Evolutionary conservation across 805 yeast species (phyloP).

Genomic region (Ogataea corticis): DNA sequence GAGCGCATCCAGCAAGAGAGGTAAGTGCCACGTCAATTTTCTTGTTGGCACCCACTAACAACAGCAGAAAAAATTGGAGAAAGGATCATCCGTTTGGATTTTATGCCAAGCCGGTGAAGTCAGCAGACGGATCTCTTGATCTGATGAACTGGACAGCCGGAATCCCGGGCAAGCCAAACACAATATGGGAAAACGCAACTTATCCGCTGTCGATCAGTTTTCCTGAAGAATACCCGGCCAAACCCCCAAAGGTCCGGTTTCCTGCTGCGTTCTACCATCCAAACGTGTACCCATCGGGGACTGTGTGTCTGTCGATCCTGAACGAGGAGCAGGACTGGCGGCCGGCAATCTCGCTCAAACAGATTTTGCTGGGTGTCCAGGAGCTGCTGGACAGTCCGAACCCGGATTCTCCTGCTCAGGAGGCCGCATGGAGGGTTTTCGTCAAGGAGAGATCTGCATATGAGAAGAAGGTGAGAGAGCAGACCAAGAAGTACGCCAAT

Average conservation of each 20-base stretch:
- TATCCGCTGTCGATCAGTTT: constrained; percentile 81
- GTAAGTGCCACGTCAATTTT: constrained; percentile 34
- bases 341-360: constrained; percentile 91
- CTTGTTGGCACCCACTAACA: not conserved
- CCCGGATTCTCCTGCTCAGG: constrained; percentile 96
- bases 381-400: constrained; percentile 88
- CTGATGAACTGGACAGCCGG: constrained; percentile 91
- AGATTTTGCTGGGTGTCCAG: constrained; percentile 88
- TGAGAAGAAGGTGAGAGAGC: constrained; percentile 76
- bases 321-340: constrained; percentile 98
- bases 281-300: constrained; percentile 96
- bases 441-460: constrained; percentile 67
- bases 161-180: constrained; percentile 86
- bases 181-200: constrained; percentile 88
- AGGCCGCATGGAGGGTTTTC: constrained; percentile 91
- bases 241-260: constrained; percentile 92
- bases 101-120: constrained; percentile 84
- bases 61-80: constrained; percentile 86
- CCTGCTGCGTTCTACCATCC: constrained; percentile 95
- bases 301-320: constrained; percentile 87
- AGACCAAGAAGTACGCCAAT: constrained; percentile 68
- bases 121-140: constrained; percentile 80
- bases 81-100: constrained; percentile 98
- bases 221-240: constrained; percentile 92
- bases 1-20: constrained; percentile 89